phyloP scores from a whole-genome alignment of 768 basidiomycete genomes.

The Kondoa subrosea region DNA sequence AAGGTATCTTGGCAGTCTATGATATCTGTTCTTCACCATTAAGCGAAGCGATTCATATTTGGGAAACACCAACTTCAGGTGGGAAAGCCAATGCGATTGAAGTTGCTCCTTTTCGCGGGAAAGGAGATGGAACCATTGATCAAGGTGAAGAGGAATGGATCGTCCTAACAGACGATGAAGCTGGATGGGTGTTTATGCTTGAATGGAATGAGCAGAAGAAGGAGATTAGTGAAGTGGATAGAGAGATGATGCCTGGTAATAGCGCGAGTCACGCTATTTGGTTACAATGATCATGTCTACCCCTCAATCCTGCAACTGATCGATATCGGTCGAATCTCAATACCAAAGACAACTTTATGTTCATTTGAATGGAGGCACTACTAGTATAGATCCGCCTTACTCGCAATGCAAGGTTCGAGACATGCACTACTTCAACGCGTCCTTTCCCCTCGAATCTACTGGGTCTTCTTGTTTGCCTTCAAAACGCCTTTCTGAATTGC shows the following conservation, averaged over 20 bases:
- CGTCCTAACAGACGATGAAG: conserved; percentile 12
- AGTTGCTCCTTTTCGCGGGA: conserved; percentile 10
- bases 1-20: conserved; percentile 13
- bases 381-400: too few relatives aligned
- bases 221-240: conserved; percentile 12
- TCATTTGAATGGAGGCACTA: too few relatives aligned
- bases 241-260: conserved; percentile 4
- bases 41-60: conserved; percentile 2
- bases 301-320: neutral
- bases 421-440: neutral
- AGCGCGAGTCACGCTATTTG: conserved; percentile 15
- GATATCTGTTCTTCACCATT: conserved; percentile 2
- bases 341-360: neutral
- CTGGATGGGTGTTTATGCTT: conserved; percentile 9
- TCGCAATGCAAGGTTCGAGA: too few relatives aligned
- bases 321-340: too few relatives aligned
- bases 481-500: neutral
- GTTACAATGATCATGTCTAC: neutral
- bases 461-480: conserved; percentile 15
- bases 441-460: conserved; percentile 3
- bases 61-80: conserved; percentile 13
- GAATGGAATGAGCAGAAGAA: conserved; percentile 9
- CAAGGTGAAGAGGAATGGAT: conserved; percentile 14
- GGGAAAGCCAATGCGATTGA: conserved; percentile 17
- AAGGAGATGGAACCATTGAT: conserved; percentile 10